Evolutionary conservation across 768 basidiomycete genomes (phyloP).

Genomic region (Cystofilobasidium bisporidii): DNA sequence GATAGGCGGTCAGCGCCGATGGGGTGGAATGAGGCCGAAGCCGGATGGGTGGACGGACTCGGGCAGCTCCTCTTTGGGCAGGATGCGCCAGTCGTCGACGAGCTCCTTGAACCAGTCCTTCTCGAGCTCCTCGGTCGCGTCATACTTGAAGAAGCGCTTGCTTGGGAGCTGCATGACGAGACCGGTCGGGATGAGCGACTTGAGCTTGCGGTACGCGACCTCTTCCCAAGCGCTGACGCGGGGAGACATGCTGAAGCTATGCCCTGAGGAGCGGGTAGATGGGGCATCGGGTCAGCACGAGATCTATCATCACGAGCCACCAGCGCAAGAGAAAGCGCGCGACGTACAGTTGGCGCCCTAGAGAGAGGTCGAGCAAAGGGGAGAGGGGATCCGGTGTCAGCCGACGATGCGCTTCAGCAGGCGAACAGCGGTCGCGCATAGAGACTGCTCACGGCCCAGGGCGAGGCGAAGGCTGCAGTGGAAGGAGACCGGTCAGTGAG

Average conservation of each 20-base stretch:
- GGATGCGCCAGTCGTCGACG: conserved; percentile 10
- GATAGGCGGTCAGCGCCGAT: too few species aligned
- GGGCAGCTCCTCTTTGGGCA: conserved; percentile 11
- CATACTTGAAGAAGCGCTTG: conserved; percentile 14
- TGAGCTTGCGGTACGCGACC: conserved; percentile 14
- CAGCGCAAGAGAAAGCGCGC: too few species aligned
- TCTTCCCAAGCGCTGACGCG: conserved; percentile 9
- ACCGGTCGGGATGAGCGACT: conserved; percentile 23
- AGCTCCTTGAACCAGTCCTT: conserved; percentile 20
- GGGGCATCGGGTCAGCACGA: too few species aligned
- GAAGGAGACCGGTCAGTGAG: background rate
- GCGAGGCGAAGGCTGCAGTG: background rate
- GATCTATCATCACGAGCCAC: background rate
- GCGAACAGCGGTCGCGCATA: too few species aligned
- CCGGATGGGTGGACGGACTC: background rate
- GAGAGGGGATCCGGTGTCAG: background rate
- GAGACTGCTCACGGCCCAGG: background rate
- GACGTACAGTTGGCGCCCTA: conserved; percentile 14
- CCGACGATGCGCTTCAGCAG: too few species aligned
- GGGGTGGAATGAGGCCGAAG: background rate
- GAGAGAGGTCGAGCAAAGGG: background rate
- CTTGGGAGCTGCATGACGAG: conserved; percentile 19
- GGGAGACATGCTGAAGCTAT: too few species aligned
- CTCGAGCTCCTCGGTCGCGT: conserved; percentile 2
- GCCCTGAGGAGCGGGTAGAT: background rate